Percentiles rank a stretch among this genome's conserved stretches.
Conservation (phyloP, 768 basidiomycete species). For the Termitomyces sp. region DNA sequence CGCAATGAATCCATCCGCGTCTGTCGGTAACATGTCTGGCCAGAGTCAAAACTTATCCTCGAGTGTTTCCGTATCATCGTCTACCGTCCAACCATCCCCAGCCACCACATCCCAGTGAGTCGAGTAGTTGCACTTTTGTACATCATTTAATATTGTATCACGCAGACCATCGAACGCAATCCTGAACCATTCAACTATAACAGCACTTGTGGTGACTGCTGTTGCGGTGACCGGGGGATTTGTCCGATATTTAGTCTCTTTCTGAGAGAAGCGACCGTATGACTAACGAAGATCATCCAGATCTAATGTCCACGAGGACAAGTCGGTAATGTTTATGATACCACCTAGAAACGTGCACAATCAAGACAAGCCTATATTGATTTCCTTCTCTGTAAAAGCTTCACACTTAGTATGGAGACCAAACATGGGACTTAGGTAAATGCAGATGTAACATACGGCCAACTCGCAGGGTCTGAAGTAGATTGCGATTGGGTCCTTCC, state of each 20-base stretch:
- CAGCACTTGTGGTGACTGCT: neutral
- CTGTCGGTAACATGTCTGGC: slow-evolving; percentile 43
- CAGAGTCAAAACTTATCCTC: slow-evolving; percentile 7
- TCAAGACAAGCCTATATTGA: neutral
- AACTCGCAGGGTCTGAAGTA: neutral
- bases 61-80: neutral
- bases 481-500: neutral
- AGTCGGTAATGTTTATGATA: neutral
- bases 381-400: neutral
- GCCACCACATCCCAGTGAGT: slow-evolving; percentile 5
- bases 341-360: neutral
- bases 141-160: neutral
- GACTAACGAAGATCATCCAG: neutral
- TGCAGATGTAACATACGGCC: neutral
- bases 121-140: neutral
- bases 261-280: neutral
- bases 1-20: slow-evolving; percentile 53
- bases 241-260: neutral
- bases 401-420: neutral
- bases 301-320: neutral
- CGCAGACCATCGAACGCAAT: slow-evolving; percentile 1
- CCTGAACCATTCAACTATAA: neutral
- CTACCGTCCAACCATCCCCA: neutral
- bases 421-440: neutral
- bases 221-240: neutral